Conservation (phyloP, 352 stramenopile genomes). For the Phytophthora citricola region DNA sequence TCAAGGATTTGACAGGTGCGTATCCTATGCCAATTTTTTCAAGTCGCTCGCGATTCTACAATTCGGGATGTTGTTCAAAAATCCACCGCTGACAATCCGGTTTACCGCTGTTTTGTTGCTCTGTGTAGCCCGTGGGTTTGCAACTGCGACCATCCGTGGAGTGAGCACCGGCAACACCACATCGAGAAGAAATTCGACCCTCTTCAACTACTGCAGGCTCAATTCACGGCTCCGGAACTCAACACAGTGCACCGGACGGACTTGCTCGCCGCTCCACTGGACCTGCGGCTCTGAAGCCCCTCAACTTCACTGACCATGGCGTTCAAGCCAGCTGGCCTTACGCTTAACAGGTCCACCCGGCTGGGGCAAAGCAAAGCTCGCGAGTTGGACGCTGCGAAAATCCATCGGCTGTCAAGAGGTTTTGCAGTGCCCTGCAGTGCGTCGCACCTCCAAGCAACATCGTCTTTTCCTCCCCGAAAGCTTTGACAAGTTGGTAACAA, state of each 20-base stretch:
- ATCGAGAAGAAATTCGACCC: constrained; percentile 61
- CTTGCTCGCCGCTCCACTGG: constrained; percentile 53
- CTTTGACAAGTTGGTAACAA: constrained; percentile 18
- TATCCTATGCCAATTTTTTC: constrained; percentile 16
- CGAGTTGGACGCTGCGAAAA: constrained; percentile 31
- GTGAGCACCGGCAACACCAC: constrained; percentile 52
- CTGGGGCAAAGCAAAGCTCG: constrained; percentile 12
- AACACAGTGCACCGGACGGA: constrained; percentile 64
- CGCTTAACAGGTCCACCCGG: constrained; percentile 7
- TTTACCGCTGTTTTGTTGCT: neutral
- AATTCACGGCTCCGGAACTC: constrained; percentile 57
- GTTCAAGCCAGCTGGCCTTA: constrained; percentile 17
- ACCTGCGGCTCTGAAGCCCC: constrained; percentile 35
- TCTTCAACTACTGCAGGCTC: constrained; percentile 52
- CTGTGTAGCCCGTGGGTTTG: constrained; percentile 73
- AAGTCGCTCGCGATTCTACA: constrained; percentile 22
- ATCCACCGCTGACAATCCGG: constrained; percentile 20
- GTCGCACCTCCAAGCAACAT: constrained; percentile 1
- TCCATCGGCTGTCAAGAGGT: constrained; percentile 27
- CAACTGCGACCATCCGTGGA: constrained; percentile 83
- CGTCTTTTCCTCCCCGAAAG: constrained; percentile 4
- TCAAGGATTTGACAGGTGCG: constrained; percentile 69
- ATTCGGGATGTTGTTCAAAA: constrained; percentile 22
- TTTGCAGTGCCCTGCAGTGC: neutral
- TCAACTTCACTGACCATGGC: constrained; percentile 10